A percentile compares a stretch with the other conserved stretches of the same genome.
These are phyloP conservation scores for Xylaria intraflava DNA, from an alignment of 495 filamentous ascomycete species.

Conservation along the genomic window DNA sequence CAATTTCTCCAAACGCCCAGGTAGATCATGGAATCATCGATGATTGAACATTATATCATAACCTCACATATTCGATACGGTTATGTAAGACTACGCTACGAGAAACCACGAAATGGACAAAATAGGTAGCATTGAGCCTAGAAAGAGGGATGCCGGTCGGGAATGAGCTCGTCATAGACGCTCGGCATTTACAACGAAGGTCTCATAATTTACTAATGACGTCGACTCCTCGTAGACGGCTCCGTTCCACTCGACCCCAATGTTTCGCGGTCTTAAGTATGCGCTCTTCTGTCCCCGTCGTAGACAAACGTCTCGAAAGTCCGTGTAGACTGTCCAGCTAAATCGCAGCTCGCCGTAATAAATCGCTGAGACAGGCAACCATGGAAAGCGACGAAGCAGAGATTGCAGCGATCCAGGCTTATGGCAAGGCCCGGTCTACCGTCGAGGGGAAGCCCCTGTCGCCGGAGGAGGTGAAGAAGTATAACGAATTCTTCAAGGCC, in stretches of 20 bases:
- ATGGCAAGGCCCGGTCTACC: constrained; percentile 59
- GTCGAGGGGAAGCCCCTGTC: constrained; percentile 51
- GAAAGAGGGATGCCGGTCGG: not conserved
- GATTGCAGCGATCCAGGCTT: constrained; percentile 52
- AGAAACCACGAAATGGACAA: not conserved
- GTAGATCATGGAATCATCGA: not conserved
- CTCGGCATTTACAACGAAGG: not conserved
- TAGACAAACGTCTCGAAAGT: not conserved
- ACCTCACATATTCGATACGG: not conserved
- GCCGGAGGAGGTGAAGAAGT: constrained; percentile 57
- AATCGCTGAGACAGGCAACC: not conserved
- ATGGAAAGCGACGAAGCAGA: constrained; percentile 18
- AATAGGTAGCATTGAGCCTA: not conserved
- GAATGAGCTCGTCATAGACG: not conserved
- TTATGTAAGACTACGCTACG: not conserved
- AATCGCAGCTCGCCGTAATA: not conserved
- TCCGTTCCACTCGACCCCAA: not conserved
- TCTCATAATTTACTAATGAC: not conserved
- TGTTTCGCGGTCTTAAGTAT: not conserved
- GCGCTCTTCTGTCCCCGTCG: not conserved
- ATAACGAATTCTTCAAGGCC: constrained; percentile 61
- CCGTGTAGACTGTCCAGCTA: not conserved
- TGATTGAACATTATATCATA: not conserved
- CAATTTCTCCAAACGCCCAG: no score
- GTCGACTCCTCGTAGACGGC: not conserved